phyloP scores from a whole-genome alignment of 768 basidiomycete species.

The Multifurca ochricompacta region DNA sequence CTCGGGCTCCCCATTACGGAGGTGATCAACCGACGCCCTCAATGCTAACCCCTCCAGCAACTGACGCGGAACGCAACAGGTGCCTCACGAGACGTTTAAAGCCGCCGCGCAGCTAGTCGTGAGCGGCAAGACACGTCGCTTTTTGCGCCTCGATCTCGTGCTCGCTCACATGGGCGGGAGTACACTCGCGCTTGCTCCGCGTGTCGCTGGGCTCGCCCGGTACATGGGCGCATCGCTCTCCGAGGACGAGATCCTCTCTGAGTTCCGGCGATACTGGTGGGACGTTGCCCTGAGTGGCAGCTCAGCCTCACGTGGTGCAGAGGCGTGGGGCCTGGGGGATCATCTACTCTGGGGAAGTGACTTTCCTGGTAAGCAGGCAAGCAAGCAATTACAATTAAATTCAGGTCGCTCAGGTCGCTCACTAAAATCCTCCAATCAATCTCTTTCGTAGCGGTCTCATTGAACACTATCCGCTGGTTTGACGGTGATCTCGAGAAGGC shows the following conservation, averaged over 20 bases:
- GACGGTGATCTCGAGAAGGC: slow-evolving; percentile 26
- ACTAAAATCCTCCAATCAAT: background rate
- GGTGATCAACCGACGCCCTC: slow-evolving; percentile 32
- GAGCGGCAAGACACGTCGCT: slow-evolving; percentile 58
- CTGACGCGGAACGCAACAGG: slow-evolving; percentile 33
- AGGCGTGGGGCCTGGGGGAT: slow-evolving; percentile 41
- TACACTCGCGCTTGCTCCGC: slow-evolving; percentile 54
- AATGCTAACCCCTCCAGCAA: slow-evolving; percentile 5
- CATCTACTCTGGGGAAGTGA: slow-evolving; percentile 67
- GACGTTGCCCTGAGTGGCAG: slow-evolving; percentile 63
- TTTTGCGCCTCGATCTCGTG: slow-evolving; percentile 51
- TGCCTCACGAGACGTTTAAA: slow-evolving; percentile 77
- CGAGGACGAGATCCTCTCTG: slow-evolving; percentile 56
- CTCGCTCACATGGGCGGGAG: slow-evolving; percentile 72
- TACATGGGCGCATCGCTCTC: slow-evolving; percentile 65
- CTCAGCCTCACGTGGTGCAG: slow-evolving; percentile 44
- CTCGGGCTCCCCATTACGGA: slow-evolving; percentile 65
- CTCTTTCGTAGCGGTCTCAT: slow-evolving; percentile 11
- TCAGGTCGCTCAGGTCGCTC: background rate
- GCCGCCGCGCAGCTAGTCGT: slow-evolving; percentile 74
- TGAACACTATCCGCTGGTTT: slow-evolving; percentile 45
- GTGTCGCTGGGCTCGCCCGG: slow-evolving; percentile 57
- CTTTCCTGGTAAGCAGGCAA: slow-evolving; percentile 58
- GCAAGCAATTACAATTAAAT: background rate
- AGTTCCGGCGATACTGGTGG: slow-evolving; percentile 66